Percentiles rank a stretch among this genome's conserved stretches.
phyloP scores from a whole-genome alignment of 257 asterid genomes.

The Petunia axillaris region DNA sequence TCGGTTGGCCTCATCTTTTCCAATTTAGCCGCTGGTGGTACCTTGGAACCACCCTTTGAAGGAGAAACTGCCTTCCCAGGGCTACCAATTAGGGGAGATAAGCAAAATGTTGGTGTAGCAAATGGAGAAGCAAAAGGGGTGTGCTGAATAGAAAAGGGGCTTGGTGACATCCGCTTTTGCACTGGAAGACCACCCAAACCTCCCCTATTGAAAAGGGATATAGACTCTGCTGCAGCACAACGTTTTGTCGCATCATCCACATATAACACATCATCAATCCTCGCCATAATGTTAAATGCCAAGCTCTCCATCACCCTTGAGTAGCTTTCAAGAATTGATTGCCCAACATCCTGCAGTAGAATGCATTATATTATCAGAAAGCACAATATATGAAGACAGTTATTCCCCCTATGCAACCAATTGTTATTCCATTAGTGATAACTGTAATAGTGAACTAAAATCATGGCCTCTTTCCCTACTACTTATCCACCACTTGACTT shows the following conservation, averaged over 20 bases:
- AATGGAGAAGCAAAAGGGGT: conserved; percentile 91
- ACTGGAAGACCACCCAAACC: conserved; percentile 84
- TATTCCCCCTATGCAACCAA: background rate
- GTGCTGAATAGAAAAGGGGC: conserved; percentile 93
- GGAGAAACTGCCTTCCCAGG: conserved; percentile 68
- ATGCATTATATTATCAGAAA: background rate
- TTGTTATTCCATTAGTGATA: background rate
- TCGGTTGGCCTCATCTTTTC: conserved; percentile 67
- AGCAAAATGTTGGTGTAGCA: conserved; percentile 87
- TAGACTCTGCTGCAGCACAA: conserved; percentile 65
- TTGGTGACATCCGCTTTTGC: conserved; percentile 92
- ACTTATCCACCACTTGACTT: background rate
- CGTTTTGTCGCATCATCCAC: conserved; percentile 84
- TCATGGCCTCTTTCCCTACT: conserved; percentile 8
- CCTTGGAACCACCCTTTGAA: conserved; percentile 42
- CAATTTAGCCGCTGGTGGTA: conserved; percentile 39
- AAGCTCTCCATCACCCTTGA: conserved; percentile 99
- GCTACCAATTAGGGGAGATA: conserved; percentile 70
- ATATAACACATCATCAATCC: conserved; percentile 83
- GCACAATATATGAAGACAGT: background rate
- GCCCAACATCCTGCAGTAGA: conserved; percentile 89
- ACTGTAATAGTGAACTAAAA: background rate
- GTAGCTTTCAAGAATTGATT: conserved; percentile 94
- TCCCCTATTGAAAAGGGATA: conserved; percentile 71
- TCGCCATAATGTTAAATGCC: conserved; percentile 93